Evolutionary conservation across 768 basidiomycete species (phyloP).

Genomic region (Auricularia sp.): DNA sequence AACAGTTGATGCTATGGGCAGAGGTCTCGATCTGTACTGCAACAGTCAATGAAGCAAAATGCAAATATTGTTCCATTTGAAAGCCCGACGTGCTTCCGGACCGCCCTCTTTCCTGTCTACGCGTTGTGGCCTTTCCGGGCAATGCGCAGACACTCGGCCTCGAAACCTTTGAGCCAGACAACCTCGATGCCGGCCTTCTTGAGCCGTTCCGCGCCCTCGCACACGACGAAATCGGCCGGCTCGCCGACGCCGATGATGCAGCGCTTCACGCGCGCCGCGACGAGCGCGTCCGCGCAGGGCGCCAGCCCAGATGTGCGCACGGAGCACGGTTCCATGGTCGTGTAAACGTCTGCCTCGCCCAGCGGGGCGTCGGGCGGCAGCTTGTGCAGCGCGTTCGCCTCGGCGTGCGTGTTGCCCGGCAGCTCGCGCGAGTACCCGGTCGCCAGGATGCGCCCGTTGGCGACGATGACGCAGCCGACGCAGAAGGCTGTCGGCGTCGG

Average conservation of each 20-base stretch:
- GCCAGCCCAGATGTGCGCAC: slow-evolving; percentile 75
- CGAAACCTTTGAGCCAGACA: slow-evolving; percentile 62
- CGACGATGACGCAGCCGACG: slow-evolving; percentile 76
- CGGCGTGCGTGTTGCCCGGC: slow-evolving; percentile 91
- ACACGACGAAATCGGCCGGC: slow-evolving; percentile 88
- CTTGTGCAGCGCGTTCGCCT: slow-evolving; percentile 85
- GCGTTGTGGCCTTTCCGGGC: slow-evolving; percentile 37
- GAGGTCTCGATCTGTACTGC: no score
- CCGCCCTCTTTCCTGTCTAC: neutral
- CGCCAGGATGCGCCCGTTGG: slow-evolving; percentile 41
- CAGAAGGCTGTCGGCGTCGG: slow-evolving; percentile 75
- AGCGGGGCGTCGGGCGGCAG: slow-evolving; percentile 45
- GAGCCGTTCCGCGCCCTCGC: slow-evolving; percentile 73
- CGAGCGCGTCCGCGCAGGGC: slow-evolving; percentile 78
- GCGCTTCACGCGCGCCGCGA: slow-evolving; percentile 54
- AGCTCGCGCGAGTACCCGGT: slow-evolving; percentile 87
- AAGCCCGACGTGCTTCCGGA: neutral
- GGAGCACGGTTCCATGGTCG: slow-evolving; percentile 95
- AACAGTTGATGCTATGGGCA: no score
- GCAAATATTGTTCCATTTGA: no score
- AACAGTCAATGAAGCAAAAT: no score
- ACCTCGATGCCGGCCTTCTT: slow-evolving; percentile 63
- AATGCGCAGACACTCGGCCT: slow-evolving; percentile 67
- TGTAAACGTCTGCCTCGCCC: slow-evolving; percentile 65
- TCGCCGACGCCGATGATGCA: slow-evolving; percentile 87